phyloP scores from a whole-genome alignment of 106 monocot genomes.

The Alisma plantagoaquatica region DNA sequence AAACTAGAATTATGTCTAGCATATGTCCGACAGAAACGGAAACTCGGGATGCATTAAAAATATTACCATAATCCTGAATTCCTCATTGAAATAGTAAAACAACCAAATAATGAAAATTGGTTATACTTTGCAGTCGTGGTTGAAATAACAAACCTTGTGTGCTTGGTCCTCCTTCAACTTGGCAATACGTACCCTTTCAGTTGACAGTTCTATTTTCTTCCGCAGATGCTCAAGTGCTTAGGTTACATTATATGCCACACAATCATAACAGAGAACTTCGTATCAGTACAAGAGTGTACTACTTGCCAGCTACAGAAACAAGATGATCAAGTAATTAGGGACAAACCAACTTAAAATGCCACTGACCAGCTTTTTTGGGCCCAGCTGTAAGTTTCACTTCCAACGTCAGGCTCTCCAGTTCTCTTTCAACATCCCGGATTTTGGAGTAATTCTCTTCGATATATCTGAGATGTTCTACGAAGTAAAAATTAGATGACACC shows the following conservation, averaged over 20 bases:
- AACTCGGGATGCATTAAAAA: no score
- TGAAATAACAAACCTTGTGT: constrained; percentile 69
- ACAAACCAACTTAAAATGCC: background rate
- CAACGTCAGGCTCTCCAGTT: constrained; percentile 70
- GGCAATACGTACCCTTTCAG: constrained; percentile 71
- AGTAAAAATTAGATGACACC: no score
- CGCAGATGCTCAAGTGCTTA: constrained; percentile 92
- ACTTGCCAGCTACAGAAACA: no score
- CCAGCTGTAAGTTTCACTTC: constrained; percentile 98
- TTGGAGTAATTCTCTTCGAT: constrained; percentile 97
- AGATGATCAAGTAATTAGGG: no score
- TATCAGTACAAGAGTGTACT: no score
- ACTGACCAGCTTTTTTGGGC: constrained; percentile 88
- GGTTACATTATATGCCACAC: constrained; percentile 10
- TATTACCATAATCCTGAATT: no score
- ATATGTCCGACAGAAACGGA: no score
- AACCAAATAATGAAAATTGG: no score
- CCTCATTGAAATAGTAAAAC: no score
- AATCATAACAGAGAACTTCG: no score
- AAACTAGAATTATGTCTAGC: no score
- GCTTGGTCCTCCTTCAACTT: constrained; percentile 88
- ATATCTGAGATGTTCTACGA: constrained; percentile 36
- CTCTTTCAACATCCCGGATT: constrained; percentile 91
- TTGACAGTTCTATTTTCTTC: constrained; percentile 84
- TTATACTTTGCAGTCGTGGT: no score